Conservation (phyloP, 495 filamentous ascomycete genomes). For the Recurvomyces mirabilis region DNA sequence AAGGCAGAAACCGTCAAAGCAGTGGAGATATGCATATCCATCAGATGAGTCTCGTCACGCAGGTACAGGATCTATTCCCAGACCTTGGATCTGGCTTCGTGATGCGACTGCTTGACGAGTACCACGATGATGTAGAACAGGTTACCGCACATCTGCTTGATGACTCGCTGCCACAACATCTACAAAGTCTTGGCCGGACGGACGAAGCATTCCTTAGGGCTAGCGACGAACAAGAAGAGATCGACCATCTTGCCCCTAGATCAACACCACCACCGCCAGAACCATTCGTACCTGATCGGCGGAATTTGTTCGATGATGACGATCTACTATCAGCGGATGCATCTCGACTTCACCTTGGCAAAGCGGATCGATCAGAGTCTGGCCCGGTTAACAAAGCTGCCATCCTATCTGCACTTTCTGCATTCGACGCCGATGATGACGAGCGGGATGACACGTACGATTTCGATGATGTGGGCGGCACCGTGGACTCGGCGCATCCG, state of each 20-base stretch:
- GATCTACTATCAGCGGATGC: conserved; percentile 54
- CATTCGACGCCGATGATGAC: conserved; percentile 91
- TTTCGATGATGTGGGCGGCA: conserved; percentile 76
- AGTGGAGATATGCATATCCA: conserved; percentile 58
- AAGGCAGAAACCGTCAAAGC: conserved; percentile 41
- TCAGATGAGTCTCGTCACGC: conserved; percentile 68
- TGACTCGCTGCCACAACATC: conserved; percentile 55
- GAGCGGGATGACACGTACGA: conserved; percentile 98
- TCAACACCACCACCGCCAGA: conserved; percentile 31
- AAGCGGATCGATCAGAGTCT: conserved; percentile 26
- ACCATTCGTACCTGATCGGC: conserved; percentile 34
- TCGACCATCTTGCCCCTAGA: conserved; percentile 29
- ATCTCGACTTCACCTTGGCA: conserved; percentile 64
- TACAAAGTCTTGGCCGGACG: conserved; percentile 43
- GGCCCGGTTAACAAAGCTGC: conserved; percentile 54
- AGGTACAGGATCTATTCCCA: conserved; percentile 88
- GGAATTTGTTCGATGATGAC: conserved; percentile 69
- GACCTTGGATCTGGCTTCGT: conserved; percentile 78
- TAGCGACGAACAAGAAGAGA: conserved; percentile 24
- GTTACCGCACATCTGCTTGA: conserved; percentile 79
- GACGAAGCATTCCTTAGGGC: conserved; percentile 24
- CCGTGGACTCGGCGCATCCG: conserved; percentile 50
- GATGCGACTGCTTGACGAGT: conserved; percentile 65
- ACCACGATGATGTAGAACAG: conserved; percentile 63
- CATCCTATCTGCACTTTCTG: conserved; percentile 79